These are phyloP conservation scores for Iris pallida DNA, from an alignment of 116 monocot species.

Conservation along the genomic window DNA sequence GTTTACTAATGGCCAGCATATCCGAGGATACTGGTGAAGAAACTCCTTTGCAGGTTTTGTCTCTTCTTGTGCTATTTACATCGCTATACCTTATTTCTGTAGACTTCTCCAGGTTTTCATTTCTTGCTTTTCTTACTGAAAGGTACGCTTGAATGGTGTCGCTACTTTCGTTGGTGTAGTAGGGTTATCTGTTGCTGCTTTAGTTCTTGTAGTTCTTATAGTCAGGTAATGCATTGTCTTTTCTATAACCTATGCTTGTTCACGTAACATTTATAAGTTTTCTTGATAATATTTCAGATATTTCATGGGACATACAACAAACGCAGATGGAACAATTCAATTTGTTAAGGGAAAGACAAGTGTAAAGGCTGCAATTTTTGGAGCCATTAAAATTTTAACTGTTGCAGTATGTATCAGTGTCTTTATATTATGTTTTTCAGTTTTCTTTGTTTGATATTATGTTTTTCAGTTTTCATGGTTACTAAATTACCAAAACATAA, in stretches of 20 bases:
- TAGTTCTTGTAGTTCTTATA: conserved; percentile 76
- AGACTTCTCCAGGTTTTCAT: background rate
- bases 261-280: background rate
- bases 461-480: background rate
- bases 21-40: conserved; percentile 97
- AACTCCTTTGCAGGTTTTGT: conserved; percentile 94
- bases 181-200: conserved; percentile 74
- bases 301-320: conserved; percentile 76
- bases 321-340: conserved; percentile 72
- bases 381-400: conserved; percentile 77
- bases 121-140: conserved; percentile 18
- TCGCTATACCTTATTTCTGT: background rate
- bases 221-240: conserved; percentile 39
- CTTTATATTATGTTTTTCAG: conserved; percentile 1
- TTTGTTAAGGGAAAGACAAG: conserved; percentile 68
- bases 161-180: conserved; percentile 93
- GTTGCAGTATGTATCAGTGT: conserved; percentile 61
- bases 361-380: conserved; percentile 54
- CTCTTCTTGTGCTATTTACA: background rate
- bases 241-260: background rate
- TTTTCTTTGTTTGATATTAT: background rate
- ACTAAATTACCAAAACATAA: conserved; percentile 12
- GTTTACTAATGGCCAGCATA: conserved; percentile 94
- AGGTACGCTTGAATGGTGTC: conserved; percentile 99
- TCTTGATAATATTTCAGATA: conserved; percentile 38